Conservation (phyloP, 2,329 filamentous ascomycete genomes). For the Colletotrichum eleusines region DNA sequence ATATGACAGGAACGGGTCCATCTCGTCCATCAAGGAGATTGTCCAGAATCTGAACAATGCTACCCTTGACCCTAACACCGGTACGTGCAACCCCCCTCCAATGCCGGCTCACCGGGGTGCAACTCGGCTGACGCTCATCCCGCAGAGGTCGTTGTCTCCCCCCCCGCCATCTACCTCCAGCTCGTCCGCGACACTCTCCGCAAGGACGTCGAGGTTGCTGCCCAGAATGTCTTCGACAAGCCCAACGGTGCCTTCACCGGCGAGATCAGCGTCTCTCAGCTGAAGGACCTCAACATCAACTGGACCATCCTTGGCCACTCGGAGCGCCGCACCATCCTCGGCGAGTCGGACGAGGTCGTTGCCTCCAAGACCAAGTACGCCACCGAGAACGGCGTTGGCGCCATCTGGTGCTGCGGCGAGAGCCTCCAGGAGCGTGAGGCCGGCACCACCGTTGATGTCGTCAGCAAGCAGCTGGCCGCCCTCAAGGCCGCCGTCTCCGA, state of each 20-base stretch:
- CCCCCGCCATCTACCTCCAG: slow-evolving; percentile 90
- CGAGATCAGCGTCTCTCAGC: slow-evolving; percentile 92
- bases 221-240: slow-evolving; percentile 98
- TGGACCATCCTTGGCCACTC: slow-evolving; percentile 96
- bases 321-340: slow-evolving; percentile 90
- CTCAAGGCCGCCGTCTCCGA: slow-evolving; percentile 82
- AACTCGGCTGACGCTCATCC: slow-evolving; percentile 26
- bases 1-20: slow-evolving; percentile 87
- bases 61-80: slow-evolving; percentile 79
- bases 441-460: slow-evolving; percentile 85
- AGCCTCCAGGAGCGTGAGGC: slow-evolving; percentile 91
- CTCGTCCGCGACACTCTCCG: slow-evolving; percentile 84
- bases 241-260: slow-evolving; percentile 97
- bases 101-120: neutral
- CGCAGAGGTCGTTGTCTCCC: slow-evolving; percentile 93
- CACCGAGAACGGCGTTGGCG: slow-evolving; percentile 84
- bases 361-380: slow-evolving; percentile 96
- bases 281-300: slow-evolving; percentile 87
- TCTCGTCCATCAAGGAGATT: slow-evolving; percentile 90
- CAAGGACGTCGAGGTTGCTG: slow-evolving; percentile 83
- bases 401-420: slow-evolving; percentile 98
- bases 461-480: slow-evolving; percentile 86
- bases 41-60: slow-evolving; percentile 90
- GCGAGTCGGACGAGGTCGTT: slow-evolving; percentile 87
- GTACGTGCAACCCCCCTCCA: slow-evolving; percentile 60